These are phyloP conservation scores for Yarrowia osloensis DNA, from an alignment of 805 yeast species.

Conservation along the genomic window DNA sequence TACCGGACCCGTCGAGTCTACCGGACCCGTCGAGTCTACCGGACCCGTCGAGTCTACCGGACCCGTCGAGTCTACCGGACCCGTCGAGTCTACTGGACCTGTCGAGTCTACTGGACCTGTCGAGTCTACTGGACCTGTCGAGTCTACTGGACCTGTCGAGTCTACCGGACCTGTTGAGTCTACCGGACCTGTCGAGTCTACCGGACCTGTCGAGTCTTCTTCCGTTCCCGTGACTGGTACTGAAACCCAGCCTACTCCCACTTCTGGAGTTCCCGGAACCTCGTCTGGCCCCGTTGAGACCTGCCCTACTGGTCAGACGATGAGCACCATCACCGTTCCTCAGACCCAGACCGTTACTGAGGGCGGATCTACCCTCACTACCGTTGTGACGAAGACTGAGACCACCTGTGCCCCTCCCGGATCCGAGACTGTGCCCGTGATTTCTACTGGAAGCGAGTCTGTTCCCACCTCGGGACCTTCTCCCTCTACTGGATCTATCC, in stretches of 20 bases:
- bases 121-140: too few species aligned
- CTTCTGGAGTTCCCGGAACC: not conserved
- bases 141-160: not conserved
- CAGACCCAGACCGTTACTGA: not conserved
- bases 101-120: not conserved
- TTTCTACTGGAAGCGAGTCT: not conserved
- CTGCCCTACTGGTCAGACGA: not conserved
- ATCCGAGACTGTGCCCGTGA: not conserved
- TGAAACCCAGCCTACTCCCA: not conserved
- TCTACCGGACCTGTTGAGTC: not conserved
- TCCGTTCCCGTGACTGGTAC: not conserved
- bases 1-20: not conserved
- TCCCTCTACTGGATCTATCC: not conserved
- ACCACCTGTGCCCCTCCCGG: conserved; percentile 1
- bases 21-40: not conserved
- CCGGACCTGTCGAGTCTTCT: not conserved
- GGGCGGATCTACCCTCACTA: not conserved
- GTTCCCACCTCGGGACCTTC: not conserved
- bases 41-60: not conserved
- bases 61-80: not conserved
- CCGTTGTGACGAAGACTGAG: not conserved
- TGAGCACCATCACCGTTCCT: not conserved
- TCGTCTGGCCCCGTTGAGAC: not conserved
- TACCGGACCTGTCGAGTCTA: not conserved
- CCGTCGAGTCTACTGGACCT: not conserved